Evolutionary conservation across 106 monocot species (phyloP).

Genomic region (Dioscorea zingiberensis): DNA sequence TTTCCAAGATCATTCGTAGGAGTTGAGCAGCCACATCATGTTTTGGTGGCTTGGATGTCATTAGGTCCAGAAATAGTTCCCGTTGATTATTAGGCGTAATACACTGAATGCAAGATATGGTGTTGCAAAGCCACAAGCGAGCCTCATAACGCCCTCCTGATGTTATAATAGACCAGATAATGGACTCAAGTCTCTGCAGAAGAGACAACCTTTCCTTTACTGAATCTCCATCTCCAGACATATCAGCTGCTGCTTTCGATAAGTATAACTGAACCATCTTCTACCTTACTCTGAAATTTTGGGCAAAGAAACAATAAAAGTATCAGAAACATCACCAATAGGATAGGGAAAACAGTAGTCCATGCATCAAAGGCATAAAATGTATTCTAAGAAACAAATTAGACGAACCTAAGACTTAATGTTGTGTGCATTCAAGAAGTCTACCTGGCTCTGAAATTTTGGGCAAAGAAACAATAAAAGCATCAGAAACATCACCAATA

Average conservation of each 20-base stretch:
- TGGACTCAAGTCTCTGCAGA: conserved; percentile 43
- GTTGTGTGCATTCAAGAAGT: no score
- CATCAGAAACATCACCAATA: no score
- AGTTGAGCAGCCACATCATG: conserved; percentile 53
- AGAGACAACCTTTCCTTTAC: conserved; percentile 44
- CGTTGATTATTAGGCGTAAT: conserved; percentile 30
- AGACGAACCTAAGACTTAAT: no score
- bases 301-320: no score
- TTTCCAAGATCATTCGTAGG: conserved; percentile 73
- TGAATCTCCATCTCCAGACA: conserved; percentile 13
- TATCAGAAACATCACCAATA: no score
- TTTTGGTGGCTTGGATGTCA: conserved; percentile 38
- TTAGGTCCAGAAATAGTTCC: conserved; percentile 43
- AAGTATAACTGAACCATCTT: conserved; percentile 62
- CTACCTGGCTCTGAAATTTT: no score
- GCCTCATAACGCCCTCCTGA: conserved; percentile 56
- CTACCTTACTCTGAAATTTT: neutral
- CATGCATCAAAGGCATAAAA: no score
- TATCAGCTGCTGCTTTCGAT: conserved; percentile 16
- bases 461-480: no score
- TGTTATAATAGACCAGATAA: conserved; percentile 50
- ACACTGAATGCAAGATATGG: conserved; percentile 53
- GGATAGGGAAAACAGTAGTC: no score
- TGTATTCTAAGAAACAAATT: no score
- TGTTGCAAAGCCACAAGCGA: conserved; percentile 80